Base-by-base conservation (phyloP, 345 rosid species). In the Bruguiera gymnorhiza region DNA sequence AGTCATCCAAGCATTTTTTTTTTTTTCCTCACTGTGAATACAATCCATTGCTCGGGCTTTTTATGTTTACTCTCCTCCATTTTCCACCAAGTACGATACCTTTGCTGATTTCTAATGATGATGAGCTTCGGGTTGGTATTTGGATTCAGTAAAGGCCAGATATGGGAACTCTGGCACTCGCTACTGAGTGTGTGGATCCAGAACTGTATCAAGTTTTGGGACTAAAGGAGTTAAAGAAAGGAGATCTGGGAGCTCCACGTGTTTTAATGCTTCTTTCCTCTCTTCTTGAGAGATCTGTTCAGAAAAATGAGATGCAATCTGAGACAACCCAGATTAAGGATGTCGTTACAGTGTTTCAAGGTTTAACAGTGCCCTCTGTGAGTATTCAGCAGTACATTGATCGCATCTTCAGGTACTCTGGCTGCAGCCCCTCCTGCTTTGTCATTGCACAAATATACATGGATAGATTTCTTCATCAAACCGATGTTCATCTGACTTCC, bases 361-460 rank as follows among this genome's bases (percentile, higher is more conserved):
- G 96, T 8, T 59, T 74, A 65, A 86, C 84, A 75, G 85, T 66
- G 0, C 97, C 98, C 6, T 48, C 85, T 21, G 85, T 94, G 62
- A 84, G 81, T 72, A 84, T 94, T 78, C 72, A 71, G 36, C 85
- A 85, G 26, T 94, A 94, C 77, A 68, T 91, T 60, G 86, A 88
- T 60, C 93, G 97, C 56, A 89, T 95, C 63, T 91, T 89, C 83
- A 87, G 86, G 78, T 92, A 95, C 76, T 86, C 89, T 20, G 72
- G 76, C 64, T 95, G 99, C 85, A 94, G 97, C 62, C 93, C 97
- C 0, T 88, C 97, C n/a, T 94, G 99, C 87, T 94, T 91, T 61
- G 81, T 94, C 24, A 65, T 87, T 63, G 96, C 96, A 1, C 86
- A 80, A 59, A 82, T 95, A 68, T 91, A 95, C 65, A 73, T 92